Evolutionary conservation across 2,329 filamentous ascomycete genomes (phyloP).

Genomic region (Hortaea werneckii): DNA sequence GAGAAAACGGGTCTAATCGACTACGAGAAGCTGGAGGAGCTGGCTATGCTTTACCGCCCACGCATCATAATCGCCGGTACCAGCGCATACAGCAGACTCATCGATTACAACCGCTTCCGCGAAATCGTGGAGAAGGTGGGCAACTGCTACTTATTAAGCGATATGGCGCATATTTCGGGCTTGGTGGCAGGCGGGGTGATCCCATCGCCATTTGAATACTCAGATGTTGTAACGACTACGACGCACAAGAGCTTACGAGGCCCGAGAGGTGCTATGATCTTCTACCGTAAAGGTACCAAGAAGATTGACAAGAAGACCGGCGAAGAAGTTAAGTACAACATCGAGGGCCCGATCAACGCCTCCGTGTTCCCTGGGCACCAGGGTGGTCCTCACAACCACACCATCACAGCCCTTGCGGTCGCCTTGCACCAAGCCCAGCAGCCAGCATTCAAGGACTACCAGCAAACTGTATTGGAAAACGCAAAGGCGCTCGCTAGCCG

Average conservation of each 20-base stretch:
- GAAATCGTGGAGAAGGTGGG: conserved; percentile 79
- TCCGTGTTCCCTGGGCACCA: conserved; percentile 98
- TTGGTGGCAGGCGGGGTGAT: conserved; percentile 86
- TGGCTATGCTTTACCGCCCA: conserved; percentile 80
- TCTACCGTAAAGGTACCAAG: conserved; percentile 88
- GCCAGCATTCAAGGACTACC: conserved; percentile 85
- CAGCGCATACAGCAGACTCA: conserved; percentile 88
- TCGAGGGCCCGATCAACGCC: conserved; percentile 86
- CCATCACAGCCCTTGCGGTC: conserved; percentile 88
- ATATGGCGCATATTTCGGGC: conserved; percentile 97
- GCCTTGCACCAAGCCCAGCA: conserved; percentile 88
- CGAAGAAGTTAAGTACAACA: conserved; percentile 75
- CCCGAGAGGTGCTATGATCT: conserved; percentile 93
- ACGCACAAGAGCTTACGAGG: conserved; percentile 96
- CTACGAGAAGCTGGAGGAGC: conserved; percentile 81
- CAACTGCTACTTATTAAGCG: conserved; percentile 74
- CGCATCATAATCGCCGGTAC: conserved; percentile 94
- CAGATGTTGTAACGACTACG: conserved; percentile 94
- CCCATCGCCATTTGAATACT: conserved; percentile 76
- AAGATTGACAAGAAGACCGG: conserved; percentile 76
- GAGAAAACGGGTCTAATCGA: conserved; percentile 88
- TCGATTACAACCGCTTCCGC: conserved; percentile 89
- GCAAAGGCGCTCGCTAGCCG: conserved; percentile 73
- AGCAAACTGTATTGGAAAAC: conserved; percentile 81
- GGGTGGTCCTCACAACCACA: conserved; percentile 97